phyloP scores from a whole-genome alignment of 345 rosid species.

The Gossypium anomalum region DNA sequence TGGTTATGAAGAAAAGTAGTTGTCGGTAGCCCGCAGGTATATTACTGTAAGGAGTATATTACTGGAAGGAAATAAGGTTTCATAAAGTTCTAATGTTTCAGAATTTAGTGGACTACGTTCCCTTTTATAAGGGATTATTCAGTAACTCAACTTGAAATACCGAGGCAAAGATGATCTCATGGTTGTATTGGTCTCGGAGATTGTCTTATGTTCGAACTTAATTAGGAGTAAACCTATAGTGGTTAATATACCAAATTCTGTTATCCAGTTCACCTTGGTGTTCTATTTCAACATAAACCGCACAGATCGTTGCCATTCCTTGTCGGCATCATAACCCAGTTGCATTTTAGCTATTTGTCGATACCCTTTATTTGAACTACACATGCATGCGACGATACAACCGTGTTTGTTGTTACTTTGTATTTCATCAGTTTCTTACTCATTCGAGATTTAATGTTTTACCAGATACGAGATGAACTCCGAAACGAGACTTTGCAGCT shows the following conservation, averaged over 20 bases:
- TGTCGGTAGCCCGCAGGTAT: background rate
- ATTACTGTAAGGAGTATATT: background rate
- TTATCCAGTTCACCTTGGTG: background rate
- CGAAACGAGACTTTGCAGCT: slow-evolving; percentile 85
- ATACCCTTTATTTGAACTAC: background rate
- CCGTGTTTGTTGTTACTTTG: background rate
- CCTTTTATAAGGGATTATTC: background rate
- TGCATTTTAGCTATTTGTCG: background rate
- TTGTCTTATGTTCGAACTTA: background rate
- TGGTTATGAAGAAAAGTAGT: background rate
- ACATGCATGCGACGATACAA: background rate
- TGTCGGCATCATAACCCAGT: background rate
- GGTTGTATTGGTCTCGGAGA: background rate
- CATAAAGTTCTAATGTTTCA: background rate
- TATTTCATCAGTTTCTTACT: background rate
- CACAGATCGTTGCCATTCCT: background rate
- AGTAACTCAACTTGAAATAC: background rate
- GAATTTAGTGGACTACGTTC: background rate
- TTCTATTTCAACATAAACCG: background rate
- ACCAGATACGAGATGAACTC: slow-evolving; percentile 86
- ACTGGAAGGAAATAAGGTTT: background rate
- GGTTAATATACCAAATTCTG: background rate
- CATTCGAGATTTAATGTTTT: background rate
- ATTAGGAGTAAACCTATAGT: background rate
- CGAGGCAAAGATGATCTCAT: background rate